Evolutionary conservation across 108 stramenopile genomes (phyloP).

Genomic region (Skeletonema costatum): DNA sequence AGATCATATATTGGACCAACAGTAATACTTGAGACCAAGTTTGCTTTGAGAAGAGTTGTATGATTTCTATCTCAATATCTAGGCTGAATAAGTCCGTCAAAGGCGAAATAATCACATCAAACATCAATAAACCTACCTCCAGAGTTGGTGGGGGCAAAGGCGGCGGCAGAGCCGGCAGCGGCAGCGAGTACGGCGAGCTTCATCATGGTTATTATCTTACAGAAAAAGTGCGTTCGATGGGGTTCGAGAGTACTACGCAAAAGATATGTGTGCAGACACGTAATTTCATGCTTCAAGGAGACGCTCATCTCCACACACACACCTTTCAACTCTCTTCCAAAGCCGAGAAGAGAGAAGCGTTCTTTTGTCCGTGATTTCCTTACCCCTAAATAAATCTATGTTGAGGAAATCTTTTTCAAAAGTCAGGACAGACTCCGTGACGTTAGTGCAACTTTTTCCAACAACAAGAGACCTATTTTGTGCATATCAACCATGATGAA

Average conservation of each 20-base stretch:
- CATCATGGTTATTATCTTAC: conserved; percentile 26
- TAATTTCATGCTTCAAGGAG: too few relatives aligned
- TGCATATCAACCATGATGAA: conserved; percentile 60
- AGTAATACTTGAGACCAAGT: not conserved
- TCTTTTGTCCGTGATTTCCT: not conserved
- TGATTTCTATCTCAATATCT: not conserved
- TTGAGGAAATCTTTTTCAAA: conserved; percentile 3
- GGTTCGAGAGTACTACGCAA: not conserved
- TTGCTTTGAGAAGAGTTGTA: not conserved
- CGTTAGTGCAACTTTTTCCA: not conserved
- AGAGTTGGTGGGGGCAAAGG: conserved; percentile 41
- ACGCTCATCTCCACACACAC: too few relatives aligned
- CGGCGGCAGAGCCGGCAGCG: conserved; percentile 38
- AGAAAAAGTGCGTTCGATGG: not conserved
- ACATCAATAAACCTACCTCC: conserved; percentile 30
- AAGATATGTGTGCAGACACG: not conserved
- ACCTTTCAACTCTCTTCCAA: too few relatives aligned
- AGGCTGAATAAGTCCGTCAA: not conserved
- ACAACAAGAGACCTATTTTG: not conserved
- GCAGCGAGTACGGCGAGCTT: conserved; percentile 43
- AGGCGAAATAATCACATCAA: not conserved
- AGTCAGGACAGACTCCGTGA: not conserved
- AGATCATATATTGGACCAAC: not conserved
- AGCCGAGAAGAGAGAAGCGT: not conserved
- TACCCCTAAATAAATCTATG: not conserved